Conservation (phyloP, 441 rosid species). For the Bruguiera hainesii region DNA sequence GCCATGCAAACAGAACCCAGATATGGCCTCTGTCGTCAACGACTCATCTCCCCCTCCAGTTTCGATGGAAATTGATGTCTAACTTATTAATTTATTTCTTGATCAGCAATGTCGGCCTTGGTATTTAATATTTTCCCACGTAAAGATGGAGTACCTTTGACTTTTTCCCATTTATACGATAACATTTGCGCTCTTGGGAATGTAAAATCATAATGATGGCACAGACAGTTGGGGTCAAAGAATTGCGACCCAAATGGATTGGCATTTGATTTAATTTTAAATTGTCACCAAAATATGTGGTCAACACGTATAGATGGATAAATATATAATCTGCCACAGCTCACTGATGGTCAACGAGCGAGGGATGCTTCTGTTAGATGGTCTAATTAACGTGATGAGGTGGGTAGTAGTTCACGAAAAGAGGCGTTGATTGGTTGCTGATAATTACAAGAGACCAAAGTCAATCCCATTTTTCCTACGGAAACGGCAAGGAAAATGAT, state of each 20-base stretch:
- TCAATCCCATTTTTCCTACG: neutral
- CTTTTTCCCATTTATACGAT: neutral
- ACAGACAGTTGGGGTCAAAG: neutral
- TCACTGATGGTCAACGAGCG: neutral
- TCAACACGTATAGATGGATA: too few species aligned
- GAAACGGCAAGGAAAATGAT: neutral
- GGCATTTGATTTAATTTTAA: too few species aligned
- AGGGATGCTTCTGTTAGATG: neutral
- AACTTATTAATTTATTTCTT: too few species aligned
- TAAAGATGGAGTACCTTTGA: neutral
- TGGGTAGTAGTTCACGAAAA: neutral
- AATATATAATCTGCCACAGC: neutral
- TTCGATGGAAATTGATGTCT: neutral
- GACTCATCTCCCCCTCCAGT: neutral
- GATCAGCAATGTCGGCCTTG: neutral
- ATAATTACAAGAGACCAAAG: neutral
- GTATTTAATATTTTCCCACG: neutral
- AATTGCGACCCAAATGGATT: neutral
- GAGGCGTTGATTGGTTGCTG: too few species aligned
- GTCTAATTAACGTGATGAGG: neutral
- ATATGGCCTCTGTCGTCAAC: neutral
- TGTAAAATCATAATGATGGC: neutral
- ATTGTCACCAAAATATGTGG: too few species aligned
- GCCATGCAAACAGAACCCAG: neutral
- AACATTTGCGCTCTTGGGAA: neutral